phyloP scores from a whole-genome alignment of 1,284 basidiomycete species.

The Hemileia vastatrix region DNA sequence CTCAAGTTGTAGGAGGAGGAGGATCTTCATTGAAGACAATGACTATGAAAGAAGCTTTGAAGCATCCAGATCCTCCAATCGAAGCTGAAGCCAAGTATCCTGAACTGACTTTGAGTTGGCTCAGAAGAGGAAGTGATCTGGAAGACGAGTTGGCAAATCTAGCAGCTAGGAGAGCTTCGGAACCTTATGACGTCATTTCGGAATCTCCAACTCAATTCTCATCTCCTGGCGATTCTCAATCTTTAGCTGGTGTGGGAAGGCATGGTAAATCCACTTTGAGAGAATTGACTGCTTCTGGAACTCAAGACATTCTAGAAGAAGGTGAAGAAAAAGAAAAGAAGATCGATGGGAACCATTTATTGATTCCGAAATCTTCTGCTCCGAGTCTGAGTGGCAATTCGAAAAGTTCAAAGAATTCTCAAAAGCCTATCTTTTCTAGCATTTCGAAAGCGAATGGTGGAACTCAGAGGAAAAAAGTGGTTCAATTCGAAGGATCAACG shows the following conservation, averaged over 20 bases:
- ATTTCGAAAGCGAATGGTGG: too few species aligned
- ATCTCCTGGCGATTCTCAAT: neutral
- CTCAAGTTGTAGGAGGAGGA: neutral
- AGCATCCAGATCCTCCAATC: conserved; percentile 31
- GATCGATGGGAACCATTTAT: neutral
- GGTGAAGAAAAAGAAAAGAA: neutral
- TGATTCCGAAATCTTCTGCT: neutral
- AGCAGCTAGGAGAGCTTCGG: neutral
- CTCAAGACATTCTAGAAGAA: neutral
- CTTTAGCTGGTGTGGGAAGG: neutral
- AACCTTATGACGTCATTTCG: neutral
- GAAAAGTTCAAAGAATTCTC: neutral
- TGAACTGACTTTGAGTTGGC: conserved; percentile 28
- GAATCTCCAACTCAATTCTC: neutral
- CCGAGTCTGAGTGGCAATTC: neutral
- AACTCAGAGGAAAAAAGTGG: too few species aligned
- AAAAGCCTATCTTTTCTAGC: too few species aligned
- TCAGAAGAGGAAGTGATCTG: neutral
- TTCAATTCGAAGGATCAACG: conserved; percentile 24
- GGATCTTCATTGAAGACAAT: conserved; percentile 9
- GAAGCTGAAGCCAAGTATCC: conserved; percentile 31
- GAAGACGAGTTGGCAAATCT: neutral
- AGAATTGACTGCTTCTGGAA: too few species aligned
- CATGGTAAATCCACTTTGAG: neutral
- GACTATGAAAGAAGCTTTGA: conserved; percentile 27